Conservation (phyloP, 805 yeast genomes). For the Starmerella floris region DNA sequence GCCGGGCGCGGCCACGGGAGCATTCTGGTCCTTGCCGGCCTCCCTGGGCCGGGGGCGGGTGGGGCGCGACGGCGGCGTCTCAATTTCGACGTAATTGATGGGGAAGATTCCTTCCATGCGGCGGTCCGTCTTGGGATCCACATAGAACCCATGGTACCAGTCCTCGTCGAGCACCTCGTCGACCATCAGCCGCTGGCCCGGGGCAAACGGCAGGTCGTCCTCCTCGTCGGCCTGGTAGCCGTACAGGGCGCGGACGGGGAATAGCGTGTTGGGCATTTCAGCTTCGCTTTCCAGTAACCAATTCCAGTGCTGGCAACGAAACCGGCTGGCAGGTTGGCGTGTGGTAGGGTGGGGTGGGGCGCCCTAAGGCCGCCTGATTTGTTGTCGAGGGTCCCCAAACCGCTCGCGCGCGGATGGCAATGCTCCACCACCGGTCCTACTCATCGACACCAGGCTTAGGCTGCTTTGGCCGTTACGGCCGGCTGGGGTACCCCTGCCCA, state of each 20-base stretch:
- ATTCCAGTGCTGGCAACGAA: too few species aligned
- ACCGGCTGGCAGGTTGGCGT: too few species aligned
- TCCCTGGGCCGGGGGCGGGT: slow-evolving; percentile 5
- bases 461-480: too few species aligned
- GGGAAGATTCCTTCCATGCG: slow-evolving; percentile 70
- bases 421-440: too few species aligned
- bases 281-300: too few species aligned
- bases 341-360: too few species aligned
- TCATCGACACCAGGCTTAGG: too few species aligned
- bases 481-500: too few species aligned
- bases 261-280: slow-evolving; percentile 36
- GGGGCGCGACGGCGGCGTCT: slow-evolving; percentile 13
- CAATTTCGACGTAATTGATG: slow-evolving; percentile 55
- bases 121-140: slow-evolving; percentile 32
- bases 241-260: slow-evolving; percentile 52
- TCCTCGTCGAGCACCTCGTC: slow-evolving; percentile 76
- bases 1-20: not conserved
- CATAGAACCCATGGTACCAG: slow-evolving; percentile 69
- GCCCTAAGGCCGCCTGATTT: too few species aligned
- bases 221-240: slow-evolving; percentile 59
- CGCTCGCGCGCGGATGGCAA: too few species aligned
- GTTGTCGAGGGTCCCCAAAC: too few species aligned
- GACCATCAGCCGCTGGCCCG: slow-evolving; percentile 61
- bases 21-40: not conserved
- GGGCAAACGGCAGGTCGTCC: slow-evolving; percentile 66